A percentile compares a stretch with the other conserved stretches of the same genome.
Conservation (phyloP, 306 rosid species). For the Sechiopsis laciniata region DNA sequence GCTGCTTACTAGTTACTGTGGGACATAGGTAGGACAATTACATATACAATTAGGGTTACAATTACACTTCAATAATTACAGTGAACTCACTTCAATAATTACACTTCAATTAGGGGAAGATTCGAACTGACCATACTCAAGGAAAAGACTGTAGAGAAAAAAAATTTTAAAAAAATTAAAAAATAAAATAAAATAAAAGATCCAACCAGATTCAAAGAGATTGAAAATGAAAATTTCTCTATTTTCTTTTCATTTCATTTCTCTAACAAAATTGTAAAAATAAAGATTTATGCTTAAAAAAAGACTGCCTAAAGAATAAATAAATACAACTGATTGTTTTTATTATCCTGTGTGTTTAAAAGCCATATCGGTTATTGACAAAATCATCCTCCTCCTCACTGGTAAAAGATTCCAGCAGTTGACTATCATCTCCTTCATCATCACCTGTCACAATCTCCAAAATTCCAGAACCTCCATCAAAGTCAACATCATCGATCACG, state of each 20-base stretch:
- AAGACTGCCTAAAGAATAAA: background rate
- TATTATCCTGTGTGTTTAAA: slow-evolving; percentile 30
- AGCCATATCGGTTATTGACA: slow-evolving; percentile 51
- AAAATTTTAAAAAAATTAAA: no score
- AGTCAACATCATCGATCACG: slow-evolving; percentile 57
- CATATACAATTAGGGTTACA: no score
- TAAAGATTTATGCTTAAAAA: background rate
- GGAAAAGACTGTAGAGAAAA: background rate
- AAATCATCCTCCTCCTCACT: slow-evolving; percentile 75
- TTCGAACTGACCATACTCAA: background rate
- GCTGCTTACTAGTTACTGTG: no score
- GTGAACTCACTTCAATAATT: no score
- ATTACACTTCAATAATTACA: no score
- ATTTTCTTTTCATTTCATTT: background rate
- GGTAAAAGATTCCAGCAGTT: slow-evolving; percentile 46
- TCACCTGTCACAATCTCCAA: slow-evolving; percentile 62
- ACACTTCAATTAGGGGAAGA: no score
- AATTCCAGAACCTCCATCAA: slow-evolving; percentile 56
- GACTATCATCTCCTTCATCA: slow-evolving; percentile 75
- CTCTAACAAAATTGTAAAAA: slow-evolving; percentile 3
- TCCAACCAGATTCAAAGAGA: background rate
- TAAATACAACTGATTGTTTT: slow-evolving; percentile 15
- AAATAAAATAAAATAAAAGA: background rate
- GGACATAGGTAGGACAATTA: no score
- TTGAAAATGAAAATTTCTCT: background rate